These are phyloP conservation scores for Boletellus emodensis DNA, from an alignment of 768 basidiomycete genomes.

Conservation along the genomic window DNA sequence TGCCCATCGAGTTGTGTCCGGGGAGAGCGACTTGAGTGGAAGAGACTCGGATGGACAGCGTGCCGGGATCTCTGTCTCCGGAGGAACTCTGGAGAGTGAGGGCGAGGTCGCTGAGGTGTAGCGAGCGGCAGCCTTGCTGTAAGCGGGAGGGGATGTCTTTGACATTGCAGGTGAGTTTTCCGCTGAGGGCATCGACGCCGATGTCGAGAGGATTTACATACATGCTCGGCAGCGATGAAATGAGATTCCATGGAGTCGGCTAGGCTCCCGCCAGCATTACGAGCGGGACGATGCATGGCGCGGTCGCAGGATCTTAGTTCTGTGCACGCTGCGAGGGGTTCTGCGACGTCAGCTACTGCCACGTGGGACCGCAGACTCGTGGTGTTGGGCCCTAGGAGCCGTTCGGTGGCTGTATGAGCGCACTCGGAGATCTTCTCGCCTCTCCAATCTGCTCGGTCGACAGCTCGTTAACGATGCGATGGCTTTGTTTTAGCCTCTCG, in stretches of 20 bases:
- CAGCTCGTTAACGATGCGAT: too few species aligned
- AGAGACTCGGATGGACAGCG: neutral
- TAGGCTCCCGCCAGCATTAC: neutral
- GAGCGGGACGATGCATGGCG: neutral
- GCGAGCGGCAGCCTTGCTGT: neutral
- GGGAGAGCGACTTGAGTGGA: neutral
- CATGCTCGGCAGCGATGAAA: neutral
- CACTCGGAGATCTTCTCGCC: too few species aligned
- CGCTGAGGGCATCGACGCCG: neutral
- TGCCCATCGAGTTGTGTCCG: neutral
- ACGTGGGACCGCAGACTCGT: too few species aligned
- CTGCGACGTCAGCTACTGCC: too few species aligned
- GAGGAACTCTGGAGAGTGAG: neutral
- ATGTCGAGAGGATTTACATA: neutral
- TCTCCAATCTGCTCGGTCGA: too few species aligned
- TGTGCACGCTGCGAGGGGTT: too few species aligned
- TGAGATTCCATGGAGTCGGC: neutral
- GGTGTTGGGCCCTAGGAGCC: too few species aligned
- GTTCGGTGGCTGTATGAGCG: too few species aligned
- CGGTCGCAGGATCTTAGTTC: too few species aligned
- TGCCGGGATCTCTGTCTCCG: neutral
- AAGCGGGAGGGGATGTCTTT: neutral
- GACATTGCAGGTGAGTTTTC: neutral
- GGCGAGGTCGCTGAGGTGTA: neutral
- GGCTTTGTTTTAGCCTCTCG: too few species aligned